Evolutionary conservation across 441 rosid genomes (phyloP), one percentile per base, ranked within the genome.

Genomic region (Mallotus repandus): DNA sequence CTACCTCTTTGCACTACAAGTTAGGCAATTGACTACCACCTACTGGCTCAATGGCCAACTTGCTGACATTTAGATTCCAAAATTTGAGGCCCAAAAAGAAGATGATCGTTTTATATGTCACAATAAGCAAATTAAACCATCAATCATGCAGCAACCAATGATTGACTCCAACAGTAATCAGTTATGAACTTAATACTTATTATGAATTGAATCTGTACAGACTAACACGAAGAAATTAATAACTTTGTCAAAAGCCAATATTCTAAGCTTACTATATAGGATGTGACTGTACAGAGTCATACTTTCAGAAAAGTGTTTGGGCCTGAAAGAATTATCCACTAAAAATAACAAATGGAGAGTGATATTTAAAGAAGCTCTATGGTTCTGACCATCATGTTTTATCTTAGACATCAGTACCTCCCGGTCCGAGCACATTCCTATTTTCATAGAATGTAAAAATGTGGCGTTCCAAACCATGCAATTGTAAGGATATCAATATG

Each of bases 401-500:
- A 11, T 56, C 45, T 9, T 46, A 68, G 58, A 66, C 58, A 66
- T 58, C 45, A 41, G 18, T 6, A 7, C 4, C 19, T n/a, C 58
- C 2, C n/a, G 29, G 12, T 9, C 32, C 45, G 46, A 60, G 16
- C n/a, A 5, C 32, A 58, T 21, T 60, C 35, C 10, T n/a, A 10
- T 61, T 46, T 18, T 25, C n/a, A 10, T 52, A 57, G 46, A 63
- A 57, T 29, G 57, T 55, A 63, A 58, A 55, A 57, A n/a, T 32
- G 59, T 71, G 61, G 35, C 55, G 57, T 58, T 65, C 73, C 57
- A 16, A 56, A 14, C 60, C 19, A 56, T 55, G 61, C 29, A 50
- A 65, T 73, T 69, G 50, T 67, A 50, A 54, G 15, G 57, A 68
- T 38, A 38, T 38, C 41, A 38, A 38, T 25, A 68, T 53, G 63